These are phyloP conservation scores for Phragmites australis DNA, from an alignment of 176 grass and related monocot species.

Conservation along the genomic window DNA sequence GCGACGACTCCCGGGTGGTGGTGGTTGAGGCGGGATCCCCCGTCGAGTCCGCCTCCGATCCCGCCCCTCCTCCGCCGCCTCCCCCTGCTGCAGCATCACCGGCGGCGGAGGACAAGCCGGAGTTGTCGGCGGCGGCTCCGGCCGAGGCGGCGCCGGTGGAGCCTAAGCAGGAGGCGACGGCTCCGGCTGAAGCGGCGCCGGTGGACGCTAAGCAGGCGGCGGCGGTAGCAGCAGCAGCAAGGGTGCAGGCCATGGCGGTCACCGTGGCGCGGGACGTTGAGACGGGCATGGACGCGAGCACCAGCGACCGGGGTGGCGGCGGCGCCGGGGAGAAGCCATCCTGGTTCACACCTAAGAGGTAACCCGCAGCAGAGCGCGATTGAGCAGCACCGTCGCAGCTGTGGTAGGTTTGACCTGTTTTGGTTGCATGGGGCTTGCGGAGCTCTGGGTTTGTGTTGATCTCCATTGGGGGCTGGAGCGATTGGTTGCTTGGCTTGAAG, in stretches of 20 bases:
- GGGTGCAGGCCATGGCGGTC: slow-evolving; percentile 49
- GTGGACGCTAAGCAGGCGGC: background rate
- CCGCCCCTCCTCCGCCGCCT: slow-evolving; percentile 21
- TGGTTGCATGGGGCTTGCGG: slow-evolving; percentile 6
- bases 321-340: slow-evolving; percentile 42
- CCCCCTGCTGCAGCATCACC: background rate
- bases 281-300: slow-evolving; percentile 24
- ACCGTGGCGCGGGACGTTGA: slow-evolving; percentile 53
- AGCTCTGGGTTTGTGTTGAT: background rate
- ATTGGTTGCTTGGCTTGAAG: background rate
- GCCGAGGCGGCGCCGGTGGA: background rate
- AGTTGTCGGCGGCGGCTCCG: background rate
- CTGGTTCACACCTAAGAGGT: slow-evolving; percentile 66
- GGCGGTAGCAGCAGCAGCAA: background rate
- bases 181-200: background rate
- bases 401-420: background rate
- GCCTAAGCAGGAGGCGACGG: background rate
- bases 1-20: slow-evolving; percentile 34
- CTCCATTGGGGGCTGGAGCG: background rate
- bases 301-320: slow-evolving; percentile 22
- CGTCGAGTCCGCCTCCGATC: background rate
- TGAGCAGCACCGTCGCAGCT: background rate
- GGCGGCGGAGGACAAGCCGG: slow-evolving; percentile 4
- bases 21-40: slow-evolving; percentile 40
- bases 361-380: background rate